Conservation (phyloP, 2,329 filamentous ascomycete genomes). For the Cordyceps fumosorosea region DNA sequence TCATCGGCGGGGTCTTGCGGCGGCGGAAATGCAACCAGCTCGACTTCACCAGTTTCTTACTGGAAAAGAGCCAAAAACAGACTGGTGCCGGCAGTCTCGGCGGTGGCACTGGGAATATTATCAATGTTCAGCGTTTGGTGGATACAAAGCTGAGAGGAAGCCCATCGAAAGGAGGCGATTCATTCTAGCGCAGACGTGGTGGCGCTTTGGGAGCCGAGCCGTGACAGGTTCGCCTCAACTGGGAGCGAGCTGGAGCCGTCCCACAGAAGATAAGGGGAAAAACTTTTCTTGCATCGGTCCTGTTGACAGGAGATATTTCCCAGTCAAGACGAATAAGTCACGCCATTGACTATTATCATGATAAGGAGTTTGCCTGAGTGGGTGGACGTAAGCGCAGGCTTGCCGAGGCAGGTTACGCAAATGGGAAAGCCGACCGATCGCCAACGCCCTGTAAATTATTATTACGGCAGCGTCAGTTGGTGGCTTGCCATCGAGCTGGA, state of each 20-base stretch:
- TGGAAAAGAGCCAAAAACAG: background rate
- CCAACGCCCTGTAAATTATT: background rate
- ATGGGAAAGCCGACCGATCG: background rate
- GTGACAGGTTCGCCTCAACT: conserved; percentile 3
- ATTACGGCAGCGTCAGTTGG: background rate
- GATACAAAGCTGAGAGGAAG: background rate
- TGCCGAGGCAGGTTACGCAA: background rate
- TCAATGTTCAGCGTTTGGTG: background rate
- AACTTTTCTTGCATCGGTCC: background rate
- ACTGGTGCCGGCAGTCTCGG: background rate
- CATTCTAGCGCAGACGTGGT: background rate
- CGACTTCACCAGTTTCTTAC: background rate
- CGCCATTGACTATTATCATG: background rate
- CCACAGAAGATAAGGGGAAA: background rate
- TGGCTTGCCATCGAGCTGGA: background rate
- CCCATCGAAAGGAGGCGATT: background rate
- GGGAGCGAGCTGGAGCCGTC: conserved; percentile 5
- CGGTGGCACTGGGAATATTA: background rate
- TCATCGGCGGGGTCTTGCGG: background rate
- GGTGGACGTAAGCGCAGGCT: too few species aligned
- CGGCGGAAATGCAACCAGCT: background rate
- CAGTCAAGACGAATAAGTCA: background rate
- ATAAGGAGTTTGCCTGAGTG: background rate
- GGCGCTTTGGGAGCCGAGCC: background rate
- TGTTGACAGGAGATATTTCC: background rate